phyloP scores from a whole-genome alignment of 148 eudicot species.

The Vaccinium macrocarpon region DNA sequence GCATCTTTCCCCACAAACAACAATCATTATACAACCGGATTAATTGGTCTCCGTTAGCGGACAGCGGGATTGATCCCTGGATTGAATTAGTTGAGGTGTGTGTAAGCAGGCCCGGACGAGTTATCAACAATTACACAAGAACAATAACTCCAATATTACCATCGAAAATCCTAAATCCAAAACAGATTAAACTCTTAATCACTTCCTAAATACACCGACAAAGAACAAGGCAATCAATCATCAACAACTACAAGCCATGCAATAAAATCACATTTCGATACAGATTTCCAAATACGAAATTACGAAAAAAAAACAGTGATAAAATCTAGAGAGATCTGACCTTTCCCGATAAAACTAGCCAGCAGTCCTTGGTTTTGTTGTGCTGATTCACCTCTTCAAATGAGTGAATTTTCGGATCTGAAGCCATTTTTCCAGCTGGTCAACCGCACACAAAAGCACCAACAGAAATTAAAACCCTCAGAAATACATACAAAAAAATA shows the following conservation, averaged over 20 bases:
- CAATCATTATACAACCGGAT: background rate
- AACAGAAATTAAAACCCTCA: background rate
- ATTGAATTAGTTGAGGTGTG: too few species aligned
- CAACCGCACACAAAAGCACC: slow-evolving; percentile 18
- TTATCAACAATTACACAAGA: background rate
- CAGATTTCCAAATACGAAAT: background rate
- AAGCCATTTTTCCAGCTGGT: slow-evolving; percentile 28
- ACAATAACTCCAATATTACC: too few species aligned
- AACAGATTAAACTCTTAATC: background rate
- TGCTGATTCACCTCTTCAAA: slow-evolving; percentile 54
- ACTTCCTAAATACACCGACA: background rate
- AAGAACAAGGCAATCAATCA: background rate
- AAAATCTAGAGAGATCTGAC: slow-evolving; percentile 19
- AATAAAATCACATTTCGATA: background rate
- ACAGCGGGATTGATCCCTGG: too few species aligned
- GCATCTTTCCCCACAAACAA: background rate
- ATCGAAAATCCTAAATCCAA: background rate
- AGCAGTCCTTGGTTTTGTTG: slow-evolving; percentile 46
- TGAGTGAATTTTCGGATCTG: slow-evolving; percentile 39
- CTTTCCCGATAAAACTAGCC: slow-evolving; percentile 53
- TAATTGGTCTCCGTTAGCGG: too few species aligned
- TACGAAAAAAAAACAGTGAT: background rate
- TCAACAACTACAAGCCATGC: background rate
- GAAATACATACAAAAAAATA: background rate
- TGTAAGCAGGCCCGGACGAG: too few species aligned